phyloP scores from a whole-genome alignment of 2,329 filamentous ascomycete species.

The Colletotrichum sojae region DNA sequence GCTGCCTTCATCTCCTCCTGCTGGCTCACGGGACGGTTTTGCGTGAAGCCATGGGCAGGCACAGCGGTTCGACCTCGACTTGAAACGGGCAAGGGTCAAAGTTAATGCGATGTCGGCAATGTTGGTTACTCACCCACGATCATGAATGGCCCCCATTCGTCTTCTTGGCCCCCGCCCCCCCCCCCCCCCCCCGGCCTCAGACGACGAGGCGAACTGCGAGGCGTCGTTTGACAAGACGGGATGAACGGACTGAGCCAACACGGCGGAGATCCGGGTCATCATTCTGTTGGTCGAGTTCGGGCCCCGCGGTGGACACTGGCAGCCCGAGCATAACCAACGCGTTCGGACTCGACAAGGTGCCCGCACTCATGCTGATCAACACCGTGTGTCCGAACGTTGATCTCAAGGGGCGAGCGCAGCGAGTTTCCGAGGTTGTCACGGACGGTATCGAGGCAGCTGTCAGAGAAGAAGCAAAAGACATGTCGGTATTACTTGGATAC shows the following conservation, averaged over 20 bases:
- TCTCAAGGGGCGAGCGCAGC: slow-evolving; percentile 59
- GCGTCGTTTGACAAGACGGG: slow-evolving; percentile 24
- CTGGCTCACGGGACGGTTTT: slow-evolving; percentile 53
- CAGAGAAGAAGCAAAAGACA: slow-evolving; percentile 16
- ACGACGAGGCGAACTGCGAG: not conserved
- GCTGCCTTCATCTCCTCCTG: slow-evolving; percentile 56
- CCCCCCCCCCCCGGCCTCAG: too few species aligned
- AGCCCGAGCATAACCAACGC: slow-evolving; percentile 63
- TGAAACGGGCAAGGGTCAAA: slow-evolving; percentile 51
- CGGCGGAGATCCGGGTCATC: slow-evolving; percentile 66
- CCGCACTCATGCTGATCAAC: slow-evolving; percentile 60
- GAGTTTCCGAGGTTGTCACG: slow-evolving; percentile 59
- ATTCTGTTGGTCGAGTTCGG: slow-evolving; percentile 72
- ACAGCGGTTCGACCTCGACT: slow-evolving; percentile 43
- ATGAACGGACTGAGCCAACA: slow-evolving; percentile 38
- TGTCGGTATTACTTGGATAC: too few species aligned
- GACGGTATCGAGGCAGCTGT: slow-evolving; percentile 60
- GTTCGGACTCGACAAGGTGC: slow-evolving; percentile 67
- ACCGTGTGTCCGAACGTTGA: slow-evolving; percentile 63
- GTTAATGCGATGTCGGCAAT: slow-evolving; percentile 52
- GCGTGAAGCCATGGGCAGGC: slow-evolving; percentile 46
- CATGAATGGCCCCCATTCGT: slow-evolving; percentile 45
- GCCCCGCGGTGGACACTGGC: slow-evolving; percentile 56
- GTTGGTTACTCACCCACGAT: slow-evolving; percentile 50
- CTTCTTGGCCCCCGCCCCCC: not conserved